These are phyloP conservation scores for Cladophialophora immunda DNA, from an alignment of 2,329 filamentous ascomycete species.

Conservation along the genomic window DNA sequence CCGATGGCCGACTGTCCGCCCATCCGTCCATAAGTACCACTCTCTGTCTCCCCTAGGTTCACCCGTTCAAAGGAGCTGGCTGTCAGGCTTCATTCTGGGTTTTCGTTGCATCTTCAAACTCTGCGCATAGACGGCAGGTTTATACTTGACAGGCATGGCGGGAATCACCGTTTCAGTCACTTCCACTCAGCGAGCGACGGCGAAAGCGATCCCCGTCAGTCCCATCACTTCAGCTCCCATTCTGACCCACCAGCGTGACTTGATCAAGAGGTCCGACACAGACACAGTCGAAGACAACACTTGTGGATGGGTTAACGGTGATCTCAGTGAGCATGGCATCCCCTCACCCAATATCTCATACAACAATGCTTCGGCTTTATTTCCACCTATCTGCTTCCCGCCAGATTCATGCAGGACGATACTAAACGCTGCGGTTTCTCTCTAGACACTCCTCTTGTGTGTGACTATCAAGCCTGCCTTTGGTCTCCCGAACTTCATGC, in stretches of 20 bases:
- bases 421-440: background rate
- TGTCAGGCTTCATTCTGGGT: background rate
- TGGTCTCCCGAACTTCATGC: constrained; percentile 20
- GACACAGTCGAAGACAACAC: constrained; percentile 19
- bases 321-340: constrained; percentile 13
- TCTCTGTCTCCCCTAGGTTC: background rate
- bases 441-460: constrained; percentile 20
- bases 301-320: constrained; percentile 29
- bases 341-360: background rate
- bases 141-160: constrained; percentile 1
- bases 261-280: constrained; percentile 5
- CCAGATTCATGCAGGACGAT: background rate
- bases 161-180: constrained; percentile 7
- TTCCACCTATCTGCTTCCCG: background rate
- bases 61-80: background rate
- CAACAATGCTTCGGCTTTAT: background rate
- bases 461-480: constrained; percentile 23
- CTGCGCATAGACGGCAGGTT: background rate
- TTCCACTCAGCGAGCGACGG: background rate
- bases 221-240: constrained; percentile 21
- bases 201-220: constrained; percentile 15
- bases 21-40: background rate
- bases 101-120: background rate
- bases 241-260: constrained; percentile 19
- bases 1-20: background rate